Evolutionary conservation across 139 green algal species (phyloP).

Genomic region (Diplosphaera chodatii): DNA sequence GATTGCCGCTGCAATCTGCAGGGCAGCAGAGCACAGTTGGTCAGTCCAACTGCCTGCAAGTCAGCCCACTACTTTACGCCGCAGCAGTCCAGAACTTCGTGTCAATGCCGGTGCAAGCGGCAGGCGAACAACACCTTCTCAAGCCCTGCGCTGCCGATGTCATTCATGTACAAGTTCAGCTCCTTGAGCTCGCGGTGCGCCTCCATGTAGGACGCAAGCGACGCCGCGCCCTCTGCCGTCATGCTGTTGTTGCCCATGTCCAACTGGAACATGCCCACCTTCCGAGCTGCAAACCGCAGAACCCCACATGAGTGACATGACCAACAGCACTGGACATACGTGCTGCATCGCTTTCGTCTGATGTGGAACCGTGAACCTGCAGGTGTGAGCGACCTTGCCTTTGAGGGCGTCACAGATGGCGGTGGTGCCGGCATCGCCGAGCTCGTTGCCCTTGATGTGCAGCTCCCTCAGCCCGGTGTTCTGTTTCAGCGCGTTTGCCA

Average conservation of each 20-base stretch:
- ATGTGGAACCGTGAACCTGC: too few species aligned
- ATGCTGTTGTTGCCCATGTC: constrained; percentile 94
- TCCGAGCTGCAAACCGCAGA: too few species aligned
- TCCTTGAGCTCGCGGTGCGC: constrained; percentile 55
- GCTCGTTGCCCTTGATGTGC: constrained; percentile 86
- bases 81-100: too few species aligned
- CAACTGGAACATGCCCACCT: constrained; percentile 45
- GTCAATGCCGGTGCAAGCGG: too few species aligned
- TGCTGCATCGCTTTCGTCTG: too few species aligned
- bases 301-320: background rate
- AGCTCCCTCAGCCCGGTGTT: constrained; percentile 79
- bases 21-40: too few species aligned
- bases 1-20: constrained; percentile 55
- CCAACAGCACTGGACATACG: too few species aligned
- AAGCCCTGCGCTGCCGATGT: constrained; percentile 76
- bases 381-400: background rate
- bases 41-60: too few species aligned
- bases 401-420: constrained; percentile 69
- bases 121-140: constrained; percentile 40
- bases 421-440: constrained; percentile 80
- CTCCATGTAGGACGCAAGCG: constrained; percentile 69
- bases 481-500: constrained; percentile 65
- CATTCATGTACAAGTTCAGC: constrained; percentile 97
- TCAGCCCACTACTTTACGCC: too few species aligned
- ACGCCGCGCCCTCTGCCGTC: constrained; percentile 46